Conservation (phyloP, 306 rosid genomes). For the Myrica gale region DNA sequence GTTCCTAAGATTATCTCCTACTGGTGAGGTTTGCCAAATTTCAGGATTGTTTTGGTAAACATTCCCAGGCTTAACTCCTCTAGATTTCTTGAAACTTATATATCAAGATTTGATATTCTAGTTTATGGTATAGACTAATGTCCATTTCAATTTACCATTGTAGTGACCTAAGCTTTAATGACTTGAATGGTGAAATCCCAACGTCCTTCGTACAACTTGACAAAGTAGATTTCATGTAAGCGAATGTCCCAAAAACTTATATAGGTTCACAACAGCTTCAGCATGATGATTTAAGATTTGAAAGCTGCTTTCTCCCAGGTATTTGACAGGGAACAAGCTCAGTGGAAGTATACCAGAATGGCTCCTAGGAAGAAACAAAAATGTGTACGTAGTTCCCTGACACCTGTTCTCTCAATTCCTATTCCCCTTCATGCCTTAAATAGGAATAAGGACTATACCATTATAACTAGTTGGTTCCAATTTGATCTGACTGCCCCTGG, state of each 20-base stretch:
- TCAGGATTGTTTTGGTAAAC: neutral
- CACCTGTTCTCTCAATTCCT: constrained; percentile 11
- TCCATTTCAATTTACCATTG: constrained; percentile 23
- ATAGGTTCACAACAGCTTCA: constrained; percentile 17
- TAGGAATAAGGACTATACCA: neutral
- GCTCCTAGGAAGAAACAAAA: constrained; percentile 51
- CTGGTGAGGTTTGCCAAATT: neutral
- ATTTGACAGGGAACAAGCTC: constrained; percentile 71
- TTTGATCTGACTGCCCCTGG: constrained; percentile 16
- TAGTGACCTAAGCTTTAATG: constrained; percentile 85
- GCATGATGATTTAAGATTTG: neutral
- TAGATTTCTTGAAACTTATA: neutral
- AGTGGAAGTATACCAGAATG: constrained; percentile 68
- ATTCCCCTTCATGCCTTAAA: constrained; percentile 14
- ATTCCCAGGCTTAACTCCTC: neutral
- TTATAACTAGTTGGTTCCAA: neutral
- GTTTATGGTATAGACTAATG: constrained; percentile 13
- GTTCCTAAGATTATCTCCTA: neutral
- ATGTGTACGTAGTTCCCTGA: constrained; percentile 47
- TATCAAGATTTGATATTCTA: neutral
- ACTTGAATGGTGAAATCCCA: constrained; percentile 73
- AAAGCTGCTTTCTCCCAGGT: constrained; percentile 40
- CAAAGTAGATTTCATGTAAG: constrained; percentile 69
- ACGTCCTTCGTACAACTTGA: constrained; percentile 46
- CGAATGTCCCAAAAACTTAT: constrained; percentile 3